Base-by-base conservation (phyloP, 495 filamentous ascomycete species). In the Pseudotulostoma volvatum region DNA sequence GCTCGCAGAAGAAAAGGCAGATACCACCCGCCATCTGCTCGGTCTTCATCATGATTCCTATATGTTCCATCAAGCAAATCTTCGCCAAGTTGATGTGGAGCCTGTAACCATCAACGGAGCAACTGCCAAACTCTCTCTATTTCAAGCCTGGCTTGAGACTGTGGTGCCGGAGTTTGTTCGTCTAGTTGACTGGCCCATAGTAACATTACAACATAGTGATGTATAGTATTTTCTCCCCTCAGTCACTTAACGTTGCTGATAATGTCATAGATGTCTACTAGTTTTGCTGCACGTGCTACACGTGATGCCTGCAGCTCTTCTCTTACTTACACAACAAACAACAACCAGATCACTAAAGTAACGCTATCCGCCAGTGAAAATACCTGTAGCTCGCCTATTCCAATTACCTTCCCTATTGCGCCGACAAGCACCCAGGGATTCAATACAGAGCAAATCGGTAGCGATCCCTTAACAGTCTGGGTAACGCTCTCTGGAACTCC, bases 71-170 rank as follows among this genome's bases (percentile, higher is more conserved):
- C 74, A 79, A 50, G 72, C 71, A 38, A 77, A 79, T 48, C 46
- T 79, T 38, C 67, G 68, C 43, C 66, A 70, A 21, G 47, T 51
- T 16, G 69, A 67, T 31, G 60, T 66, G 1, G 47, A 45, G 3
- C 39, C 49, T 1, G 63, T 68, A 38, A 69, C 61, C 13, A 53
- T 79, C 39, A 76, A 75, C 38, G 63, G 70, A 13, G 59, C 60
- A 3, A 48, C 55, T 1, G 52, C 41, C 4, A 52, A 67, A 39
- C 60, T 68, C 35, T 75, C 70, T 1, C 60, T 79, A 23, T 56
- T 76, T 37, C 71, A 77, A 45, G 67, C 64, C 1, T 79, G 74
- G 74, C 65, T 71, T n/a, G 74, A 77, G 51, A 61, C 54, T 15
- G 50, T 71, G 21, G 62, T 71, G 1, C 56, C 65, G 49, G 74